Percentiles rank a stretch among this genome's conserved stretches.
Evolutionary conservation across 2,329 filamentous ascomycete species (phyloP).

Genomic region (Blastomyces emzantsi): DNA sequence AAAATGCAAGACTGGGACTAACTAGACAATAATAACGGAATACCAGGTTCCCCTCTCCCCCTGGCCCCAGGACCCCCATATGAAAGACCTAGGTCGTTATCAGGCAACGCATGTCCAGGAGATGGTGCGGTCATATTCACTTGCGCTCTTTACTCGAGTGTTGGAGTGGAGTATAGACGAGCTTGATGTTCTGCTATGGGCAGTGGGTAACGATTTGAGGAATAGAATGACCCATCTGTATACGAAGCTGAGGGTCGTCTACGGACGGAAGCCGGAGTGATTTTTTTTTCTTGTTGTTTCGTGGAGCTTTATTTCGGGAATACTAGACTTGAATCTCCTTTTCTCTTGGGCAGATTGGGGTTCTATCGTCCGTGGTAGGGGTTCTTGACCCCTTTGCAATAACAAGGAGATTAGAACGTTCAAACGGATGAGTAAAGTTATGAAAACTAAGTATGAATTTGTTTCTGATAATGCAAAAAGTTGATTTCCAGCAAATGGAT

Average conservation of each 20-base stretch:
- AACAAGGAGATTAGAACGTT: background rate
- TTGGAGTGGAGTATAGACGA: conserved; percentile 12
- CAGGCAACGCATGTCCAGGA: conserved; percentile 13
- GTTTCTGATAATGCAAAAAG: background rate
- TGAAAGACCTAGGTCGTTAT: conserved; percentile 9
- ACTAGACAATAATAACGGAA: background rate
- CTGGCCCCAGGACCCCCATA: conserved; percentile 4
- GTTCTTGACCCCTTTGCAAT: background rate
- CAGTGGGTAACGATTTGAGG: conserved; percentile 10
- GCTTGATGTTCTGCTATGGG: conserved; percentile 10
- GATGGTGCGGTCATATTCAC: conserved; percentile 14
- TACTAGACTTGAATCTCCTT: background rate
- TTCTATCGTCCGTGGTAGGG: background rate
- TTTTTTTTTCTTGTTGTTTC: background rate
- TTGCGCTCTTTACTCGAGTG: conserved; percentile 13
- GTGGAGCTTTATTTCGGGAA: background rate
- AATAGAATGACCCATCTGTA: conserved; percentile 11
- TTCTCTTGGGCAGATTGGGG: background rate
- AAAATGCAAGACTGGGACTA: background rate
- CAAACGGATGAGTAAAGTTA: background rate
- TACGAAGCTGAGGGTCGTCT: conserved; percentile 13
- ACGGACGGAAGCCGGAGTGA: conserved; percentile 7
- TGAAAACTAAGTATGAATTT: background rate
- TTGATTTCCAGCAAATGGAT: background rate
- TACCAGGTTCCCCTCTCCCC: background rate